These are phyloP conservation scores for Penicillium diatomitis DNA, from an alignment of 495 filamentous ascomycete species.

Conservation along the genomic window DNA sequence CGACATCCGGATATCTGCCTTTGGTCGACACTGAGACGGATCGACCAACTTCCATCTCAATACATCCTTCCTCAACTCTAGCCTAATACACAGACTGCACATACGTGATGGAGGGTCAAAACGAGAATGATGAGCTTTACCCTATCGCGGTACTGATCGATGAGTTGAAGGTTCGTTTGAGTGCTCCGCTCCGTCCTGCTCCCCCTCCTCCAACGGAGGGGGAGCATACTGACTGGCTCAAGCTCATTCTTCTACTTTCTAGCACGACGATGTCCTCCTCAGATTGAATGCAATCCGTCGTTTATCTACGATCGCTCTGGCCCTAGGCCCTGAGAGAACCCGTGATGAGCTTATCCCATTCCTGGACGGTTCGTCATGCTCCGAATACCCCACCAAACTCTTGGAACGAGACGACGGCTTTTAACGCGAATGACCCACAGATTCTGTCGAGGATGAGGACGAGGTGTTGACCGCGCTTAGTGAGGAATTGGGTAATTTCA, in stretches of 20 bases:
- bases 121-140: slow-evolving; percentile 91
- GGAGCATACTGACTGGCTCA: slow-evolving; percentile 2
- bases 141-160: slow-evolving; percentile 99
- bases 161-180: slow-evolving; percentile 77
- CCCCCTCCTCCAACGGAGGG: slow-evolving; percentile 5
- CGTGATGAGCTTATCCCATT: slow-evolving; percentile 98
- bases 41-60: slow-evolving; percentile 23
- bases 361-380: slow-evolving; percentile 67
- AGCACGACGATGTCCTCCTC: slow-evolving; percentile 98
- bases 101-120: slow-evolving; percentile 57
- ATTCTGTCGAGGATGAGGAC: slow-evolving; percentile 97
- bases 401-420: neutral
- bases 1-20: slow-evolving; percentile 13
- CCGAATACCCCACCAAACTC: slow-evolving; percentile 3
- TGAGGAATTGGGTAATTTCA: slow-evolving; percentile 90
- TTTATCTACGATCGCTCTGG: slow-evolving; percentile 93
- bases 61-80: slow-evolving; percentile 10
- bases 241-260: slow-evolving; percentile 18
- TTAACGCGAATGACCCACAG: slow-evolving; percentile 42
- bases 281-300: slow-evolving; percentile 97
- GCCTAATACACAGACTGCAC: slow-evolving; percentile 15
- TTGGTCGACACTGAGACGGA: slow-evolving; percentile 23
- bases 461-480: slow-evolving; percentile 95
- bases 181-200: neutral
- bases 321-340: slow-evolving; percentile 88